These are phyloP conservation scores for Platanus orientalis DNA, from an alignment of 164 flowering plant genomes.

Conservation along the genomic window DNA sequence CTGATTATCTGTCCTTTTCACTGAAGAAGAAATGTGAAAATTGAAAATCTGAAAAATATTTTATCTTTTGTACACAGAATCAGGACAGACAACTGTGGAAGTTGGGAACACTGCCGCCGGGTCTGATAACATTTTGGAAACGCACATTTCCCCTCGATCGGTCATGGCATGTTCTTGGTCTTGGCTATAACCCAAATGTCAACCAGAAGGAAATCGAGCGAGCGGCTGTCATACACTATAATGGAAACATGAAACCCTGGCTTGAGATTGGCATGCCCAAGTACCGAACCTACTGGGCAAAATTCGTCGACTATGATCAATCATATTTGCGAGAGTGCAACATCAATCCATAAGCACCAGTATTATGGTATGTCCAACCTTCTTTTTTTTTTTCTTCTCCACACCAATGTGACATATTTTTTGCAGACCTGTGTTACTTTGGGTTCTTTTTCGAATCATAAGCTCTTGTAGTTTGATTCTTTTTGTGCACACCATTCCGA, in stretches of 20 bases:
- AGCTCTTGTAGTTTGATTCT: constrained; percentile 1
- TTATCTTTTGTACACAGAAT: constrained; percentile 22
- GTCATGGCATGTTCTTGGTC: constrained; percentile 38
- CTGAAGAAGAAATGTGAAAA: background rate
- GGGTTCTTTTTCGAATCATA: background rate
- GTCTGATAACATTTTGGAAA: constrained; percentile 35
- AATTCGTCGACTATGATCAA: constrained; percentile 26
- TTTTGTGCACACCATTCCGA: constrained; percentile 6
- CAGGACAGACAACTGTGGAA: constrained; percentile 34
- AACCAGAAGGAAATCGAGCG: constrained; percentile 28
- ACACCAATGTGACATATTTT: background rate
- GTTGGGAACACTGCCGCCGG: constrained; percentile 30
- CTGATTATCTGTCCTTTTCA: background rate
- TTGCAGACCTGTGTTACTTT: background rate
- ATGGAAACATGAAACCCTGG: constrained; percentile 43
- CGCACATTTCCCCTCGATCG: constrained; percentile 22
- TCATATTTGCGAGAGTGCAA: constrained; percentile 32
- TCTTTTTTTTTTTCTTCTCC: background rate
- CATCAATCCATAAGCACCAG: constrained; percentile 23
- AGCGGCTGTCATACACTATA: constrained; percentile 36
- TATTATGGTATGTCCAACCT: background rate
- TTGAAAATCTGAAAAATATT: background rate
- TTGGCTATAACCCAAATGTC: constrained; percentile 35
- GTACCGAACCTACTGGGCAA: constrained; percentile 29
- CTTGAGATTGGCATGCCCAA: constrained; percentile 34